Evolutionary conservation across 805 yeast species (phyloP).

Genomic region (Hanseniaspora osmophila): DNA sequence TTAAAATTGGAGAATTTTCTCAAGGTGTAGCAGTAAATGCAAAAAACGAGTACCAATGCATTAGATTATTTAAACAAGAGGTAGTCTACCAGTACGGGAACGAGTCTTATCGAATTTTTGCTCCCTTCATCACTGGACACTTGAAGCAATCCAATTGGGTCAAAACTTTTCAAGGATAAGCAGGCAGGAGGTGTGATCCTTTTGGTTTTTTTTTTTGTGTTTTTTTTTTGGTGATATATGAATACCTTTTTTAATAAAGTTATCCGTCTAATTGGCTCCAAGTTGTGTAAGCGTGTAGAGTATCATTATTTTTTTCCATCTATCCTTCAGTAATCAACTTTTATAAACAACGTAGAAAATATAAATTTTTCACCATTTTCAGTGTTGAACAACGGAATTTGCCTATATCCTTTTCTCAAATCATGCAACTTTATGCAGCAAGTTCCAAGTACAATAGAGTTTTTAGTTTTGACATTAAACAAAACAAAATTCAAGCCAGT

Average conservation of each 20-base stretch:
- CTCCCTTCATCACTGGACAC: not conserved
- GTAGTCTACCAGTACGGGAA: constrained; percentile 4
- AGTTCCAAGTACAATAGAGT: constrained; percentile 35
- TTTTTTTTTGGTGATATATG: no score
- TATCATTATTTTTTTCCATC: not conserved
- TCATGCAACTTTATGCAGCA: constrained; percentile 47
- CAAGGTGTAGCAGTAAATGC: constrained; percentile 32
- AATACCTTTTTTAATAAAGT: no score
- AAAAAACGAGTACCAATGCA: constrained; percentile 5
- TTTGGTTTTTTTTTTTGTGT: no score
- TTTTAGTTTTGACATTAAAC: constrained; percentile 34
- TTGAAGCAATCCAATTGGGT: no score
- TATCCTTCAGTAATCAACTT: not conserved
- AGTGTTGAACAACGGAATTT: constrained; percentile 58
- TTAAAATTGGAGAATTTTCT: constrained; percentile 36
- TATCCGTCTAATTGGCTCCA: no score
- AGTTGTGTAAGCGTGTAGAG: not conserved
- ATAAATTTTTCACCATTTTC: constrained; percentile 63
- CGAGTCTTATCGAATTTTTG: constrained; percentile 1
- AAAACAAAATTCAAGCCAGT: constrained; percentile 40
- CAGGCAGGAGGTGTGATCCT: no score
- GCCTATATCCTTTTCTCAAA: constrained; percentile 68
- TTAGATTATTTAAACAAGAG: constrained; percentile 4
- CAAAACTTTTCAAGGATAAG: no score
- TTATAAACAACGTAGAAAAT: constrained; percentile 42